These are phyloP conservation scores for Aspergillus wentii DNA, from an alignment of 495 filamentous ascomycete species.

Conservation along the genomic window DNA sequence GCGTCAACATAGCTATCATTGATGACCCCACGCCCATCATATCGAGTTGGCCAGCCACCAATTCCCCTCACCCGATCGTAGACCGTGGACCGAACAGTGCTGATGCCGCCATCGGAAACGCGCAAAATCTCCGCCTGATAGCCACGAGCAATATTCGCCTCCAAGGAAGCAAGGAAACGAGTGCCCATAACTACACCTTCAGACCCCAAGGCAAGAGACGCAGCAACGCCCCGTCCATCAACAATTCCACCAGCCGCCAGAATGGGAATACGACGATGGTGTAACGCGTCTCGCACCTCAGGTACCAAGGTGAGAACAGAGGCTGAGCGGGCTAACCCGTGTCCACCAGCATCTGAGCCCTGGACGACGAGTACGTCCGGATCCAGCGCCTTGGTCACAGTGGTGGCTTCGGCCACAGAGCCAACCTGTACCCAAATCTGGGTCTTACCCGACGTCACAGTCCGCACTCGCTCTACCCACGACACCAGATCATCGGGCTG, in stretches of 20 bases:
- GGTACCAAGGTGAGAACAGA: slow-evolving; percentile 52
- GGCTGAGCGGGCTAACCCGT: slow-evolving; percentile 55
- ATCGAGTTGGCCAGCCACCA: slow-evolving; percentile 56
- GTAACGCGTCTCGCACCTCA: slow-evolving; percentile 50
- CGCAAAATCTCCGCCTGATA: slow-evolving; percentile 54
- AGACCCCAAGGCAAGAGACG: slow-evolving; percentile 59
- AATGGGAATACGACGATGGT: slow-evolving; percentile 37
- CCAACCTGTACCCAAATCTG: slow-evolving; percentile 68
- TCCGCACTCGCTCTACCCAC: slow-evolving; percentile 46
- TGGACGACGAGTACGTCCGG: slow-evolving; percentile 69
- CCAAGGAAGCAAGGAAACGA: slow-evolving; percentile 55
- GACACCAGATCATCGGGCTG: slow-evolving; percentile 37
- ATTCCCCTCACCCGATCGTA: slow-evolving; percentile 65
- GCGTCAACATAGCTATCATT: slow-evolving; percentile 58
- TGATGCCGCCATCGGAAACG: slow-evolving; percentile 58
- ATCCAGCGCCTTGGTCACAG: slow-evolving; percentile 24
- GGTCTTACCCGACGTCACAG: slow-evolving; percentile 28
- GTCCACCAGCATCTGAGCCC: slow-evolving; percentile 69
- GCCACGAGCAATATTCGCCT: slow-evolving; percentile 52
- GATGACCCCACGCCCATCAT: slow-evolving; percentile 55
- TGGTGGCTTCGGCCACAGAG: slow-evolving; percentile 52
- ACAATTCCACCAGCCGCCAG: slow-evolving; percentile 67
- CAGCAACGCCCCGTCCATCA: slow-evolving; percentile 57
- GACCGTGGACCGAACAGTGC: slow-evolving; percentile 57
- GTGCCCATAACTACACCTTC: slow-evolving; percentile 65